Conservation (phyloP, 441 rosid genomes). For the Viola pubescens region DNA sequence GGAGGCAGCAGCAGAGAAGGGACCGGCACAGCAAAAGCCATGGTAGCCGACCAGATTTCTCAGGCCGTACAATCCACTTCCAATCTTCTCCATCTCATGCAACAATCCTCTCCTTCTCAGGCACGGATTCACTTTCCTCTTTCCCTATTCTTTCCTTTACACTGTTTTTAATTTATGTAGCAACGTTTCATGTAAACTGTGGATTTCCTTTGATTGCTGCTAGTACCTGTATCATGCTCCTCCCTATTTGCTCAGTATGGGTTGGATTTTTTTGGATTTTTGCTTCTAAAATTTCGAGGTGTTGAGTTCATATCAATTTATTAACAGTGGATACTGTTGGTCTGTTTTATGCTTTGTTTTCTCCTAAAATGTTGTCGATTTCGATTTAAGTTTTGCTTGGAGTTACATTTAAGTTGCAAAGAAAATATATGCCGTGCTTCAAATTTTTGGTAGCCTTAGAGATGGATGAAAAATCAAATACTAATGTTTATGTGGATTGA, state of each 20-base stretch:
- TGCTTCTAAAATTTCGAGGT: too few species aligned
- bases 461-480: too few species aligned
- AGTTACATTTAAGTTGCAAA: too few species aligned
- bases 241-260: neutral
- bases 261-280: neutral
- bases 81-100: conserved; percentile 72
- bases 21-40: conserved; percentile 51
- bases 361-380: too few species aligned
- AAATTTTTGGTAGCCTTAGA: too few species aligned
- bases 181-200: neutral
- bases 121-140: conserved; percentile 14
- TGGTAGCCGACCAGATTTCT: conserved; percentile 59
- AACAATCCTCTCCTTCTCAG: conserved; percentile 66
- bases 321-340: too few species aligned
- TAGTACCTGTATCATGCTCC: neutral
- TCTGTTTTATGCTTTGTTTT: too few species aligned
- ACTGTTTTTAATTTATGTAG: neutral
- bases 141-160: accelerated
- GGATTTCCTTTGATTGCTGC: neutral
- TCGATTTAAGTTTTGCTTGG: too few species aligned
- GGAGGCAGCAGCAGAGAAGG: conserved; percentile 32
- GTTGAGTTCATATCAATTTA: too few species aligned
- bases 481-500: too few species aligned
- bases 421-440: too few species aligned
- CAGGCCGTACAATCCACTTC: conserved; percentile 73